A percentile compares a stretch with the other conserved stretches of the same genome.
Evolutionary conservation across 768 basidiomycete species (phyloP).

Genomic region (Pholiota microspora): DNA sequence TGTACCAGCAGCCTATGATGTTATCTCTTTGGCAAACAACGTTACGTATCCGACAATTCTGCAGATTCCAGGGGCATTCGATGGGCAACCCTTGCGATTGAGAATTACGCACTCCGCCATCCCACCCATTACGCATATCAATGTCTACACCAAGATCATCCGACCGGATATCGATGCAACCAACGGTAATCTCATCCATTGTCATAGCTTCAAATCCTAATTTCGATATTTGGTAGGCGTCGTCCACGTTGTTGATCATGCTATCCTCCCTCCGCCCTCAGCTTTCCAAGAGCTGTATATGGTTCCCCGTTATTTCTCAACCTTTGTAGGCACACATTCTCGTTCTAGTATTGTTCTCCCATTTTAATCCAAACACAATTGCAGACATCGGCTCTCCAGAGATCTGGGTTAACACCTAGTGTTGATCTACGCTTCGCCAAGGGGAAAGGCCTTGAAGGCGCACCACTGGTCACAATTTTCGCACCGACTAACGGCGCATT

Average conservation of each 20-base stretch:
- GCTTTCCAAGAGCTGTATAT: constrained; percentile 47
- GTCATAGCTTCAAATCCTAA: not conserved
- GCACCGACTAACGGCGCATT: constrained; percentile 54
- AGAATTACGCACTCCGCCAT: constrained; percentile 31
- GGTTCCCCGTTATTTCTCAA: constrained; percentile 42
- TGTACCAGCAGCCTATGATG: constrained; percentile 37
- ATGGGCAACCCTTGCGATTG: constrained; percentile 44
- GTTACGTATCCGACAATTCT: constrained; percentile 52
- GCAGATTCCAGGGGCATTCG: constrained; percentile 38
- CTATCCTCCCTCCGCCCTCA: constrained; percentile 54
- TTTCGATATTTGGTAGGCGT: constrained; percentile 29
- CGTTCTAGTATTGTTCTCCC: not conserved
- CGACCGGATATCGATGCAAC: constrained; percentile 39
- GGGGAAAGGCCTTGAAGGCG: constrained; percentile 41
- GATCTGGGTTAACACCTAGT: constrained; percentile 40
- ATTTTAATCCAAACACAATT: not conserved
- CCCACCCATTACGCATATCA: constrained; percentile 39
- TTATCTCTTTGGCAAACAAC: constrained; percentile 44
- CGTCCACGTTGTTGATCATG: constrained; percentile 53
- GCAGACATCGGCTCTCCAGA: constrained; percentile 58
- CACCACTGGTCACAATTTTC: constrained; percentile 48
- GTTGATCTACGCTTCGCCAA: constrained; percentile 44
- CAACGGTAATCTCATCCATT: constrained; percentile 41
- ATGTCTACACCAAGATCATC: constrained; percentile 45
- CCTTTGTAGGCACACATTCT: constrained; percentile 33